phyloP scores from a whole-genome alignment of 805 yeast species.

The Sporopachydermia lactativora region DNA sequence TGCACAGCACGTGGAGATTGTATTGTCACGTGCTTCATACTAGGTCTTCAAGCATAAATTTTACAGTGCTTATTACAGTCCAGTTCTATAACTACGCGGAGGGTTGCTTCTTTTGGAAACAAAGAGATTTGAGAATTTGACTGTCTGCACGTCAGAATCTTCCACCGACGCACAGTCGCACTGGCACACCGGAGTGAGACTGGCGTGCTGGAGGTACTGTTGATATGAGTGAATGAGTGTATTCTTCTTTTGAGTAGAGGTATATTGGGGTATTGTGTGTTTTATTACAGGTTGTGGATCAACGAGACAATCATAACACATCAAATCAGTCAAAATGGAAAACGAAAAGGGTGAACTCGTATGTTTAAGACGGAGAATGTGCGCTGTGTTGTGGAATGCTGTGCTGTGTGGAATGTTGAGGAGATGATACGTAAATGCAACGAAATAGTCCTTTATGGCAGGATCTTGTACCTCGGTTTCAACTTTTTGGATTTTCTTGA shows the following conservation, averaged over 20 bases:
- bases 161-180: too few species aligned
- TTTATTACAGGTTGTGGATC: not conserved
- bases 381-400: slow-evolving; percentile 2
- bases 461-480: slow-evolving; percentile 2
- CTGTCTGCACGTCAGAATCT: too few species aligned
- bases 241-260: not conserved
- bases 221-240: too few species aligned
- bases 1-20: not conserved
- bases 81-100: too few species aligned
- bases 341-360: slow-evolving; percentile 99
- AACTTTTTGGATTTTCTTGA: not conserved
- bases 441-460: slow-evolving; percentile 1
- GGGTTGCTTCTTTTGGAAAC: too few species aligned
- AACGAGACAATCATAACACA: not conserved
- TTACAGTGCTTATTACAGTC: too few species aligned
- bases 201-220: too few species aligned
- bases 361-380: slow-evolving; percentile 30
- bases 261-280: not conserved
- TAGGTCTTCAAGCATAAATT: too few species aligned
- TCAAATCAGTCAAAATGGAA: slow-evolving; percentile 65
- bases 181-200: too few species aligned
- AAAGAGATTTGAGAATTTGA: too few species aligned
- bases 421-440: not conserved
- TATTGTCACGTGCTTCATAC: not conserved
- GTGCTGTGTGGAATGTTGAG: slow-evolving; percentile 1